Evolutionary conservation across 495 filamentous ascomycete species (phyloP).

Genomic region (Penicillium coffeae): DNA sequence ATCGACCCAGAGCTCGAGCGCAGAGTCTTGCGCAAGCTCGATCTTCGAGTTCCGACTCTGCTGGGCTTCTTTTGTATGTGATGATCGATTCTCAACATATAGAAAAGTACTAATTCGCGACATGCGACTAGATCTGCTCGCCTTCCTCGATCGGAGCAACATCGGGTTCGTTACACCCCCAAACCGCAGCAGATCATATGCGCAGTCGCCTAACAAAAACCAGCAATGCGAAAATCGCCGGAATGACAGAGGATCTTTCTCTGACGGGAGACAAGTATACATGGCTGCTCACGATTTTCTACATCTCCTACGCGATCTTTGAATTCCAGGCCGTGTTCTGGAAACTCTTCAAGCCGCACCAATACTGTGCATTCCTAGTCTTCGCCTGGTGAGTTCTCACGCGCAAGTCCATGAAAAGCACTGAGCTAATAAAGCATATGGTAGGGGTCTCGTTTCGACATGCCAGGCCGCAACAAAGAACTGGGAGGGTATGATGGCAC

Average conservation of each 20-base stretch:
- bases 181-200: neutral
- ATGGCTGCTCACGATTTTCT: slow-evolving; percentile 80
- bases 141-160: slow-evolving; percentile 68
- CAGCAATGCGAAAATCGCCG: slow-evolving; percentile 64
- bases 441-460: slow-evolving; percentile 54
- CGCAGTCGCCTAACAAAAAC: neutral
- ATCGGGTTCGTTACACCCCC: slow-evolving; percentile 44
- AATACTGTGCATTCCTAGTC: slow-evolving; percentile 46
- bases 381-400: slow-evolving; percentile 43
- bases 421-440: neutral
- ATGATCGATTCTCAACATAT: neutral
- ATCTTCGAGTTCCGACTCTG: slow-evolving; percentile 48
- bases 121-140: slow-evolving; percentile 59
- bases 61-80: slow-evolving; percentile 51
- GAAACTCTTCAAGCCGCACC: slow-evolving; percentile 60
- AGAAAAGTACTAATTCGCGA: no score
- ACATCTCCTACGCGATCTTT: slow-evolving; percentile 60
- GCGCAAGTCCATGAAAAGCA: neutral
- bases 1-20: slow-evolving; percentile 55
- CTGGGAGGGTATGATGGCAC: slow-evolving; percentile 63
- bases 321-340: slow-evolving; percentile 70
- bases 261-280: slow-evolving; percentile 51
- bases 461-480: slow-evolving; percentile 58
- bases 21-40: slow-evolving; percentile 57
- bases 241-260: slow-evolving; percentile 40